These are phyloP conservation scores for Hypsizygus marmoreus DNA, from an alignment of 768 basidiomycete genomes.

Conservation along the genomic window DNA sequence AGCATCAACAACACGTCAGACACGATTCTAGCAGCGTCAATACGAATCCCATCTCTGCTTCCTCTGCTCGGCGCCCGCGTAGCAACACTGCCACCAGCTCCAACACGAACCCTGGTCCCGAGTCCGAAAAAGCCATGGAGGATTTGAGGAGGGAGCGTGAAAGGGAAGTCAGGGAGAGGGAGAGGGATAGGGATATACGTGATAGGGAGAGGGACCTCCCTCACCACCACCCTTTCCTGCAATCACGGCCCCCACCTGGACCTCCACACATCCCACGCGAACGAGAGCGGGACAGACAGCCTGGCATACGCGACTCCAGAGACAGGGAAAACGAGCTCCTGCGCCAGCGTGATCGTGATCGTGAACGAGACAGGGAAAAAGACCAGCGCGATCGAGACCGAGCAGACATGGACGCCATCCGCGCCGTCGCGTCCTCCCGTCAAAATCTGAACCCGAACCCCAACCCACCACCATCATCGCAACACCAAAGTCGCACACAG, in stretches of 20 bases:
- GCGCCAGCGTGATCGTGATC: conserved; percentile 22
- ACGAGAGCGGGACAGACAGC: conserved; percentile 22
- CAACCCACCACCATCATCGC: conserved; percentile 1
- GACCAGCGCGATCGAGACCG: conserved; percentile 14
- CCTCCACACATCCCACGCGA: background rate
- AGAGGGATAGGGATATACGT: background rate
- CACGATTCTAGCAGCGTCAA: conserved; percentile 6
- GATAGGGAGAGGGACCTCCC: background rate
- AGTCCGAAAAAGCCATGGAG: conserved; percentile 2
- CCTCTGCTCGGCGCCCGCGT: conserved; percentile 4
- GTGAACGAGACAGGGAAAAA: conserved; percentile 35
- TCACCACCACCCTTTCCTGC: background rate
- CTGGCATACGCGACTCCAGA: conserved; percentile 13
- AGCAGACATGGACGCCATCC: conserved; percentile 21
- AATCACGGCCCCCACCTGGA: background rate
- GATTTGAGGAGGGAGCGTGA: background rate
- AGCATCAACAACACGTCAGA: conserved; percentile 18
- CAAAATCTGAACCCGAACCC: conserved; percentile 9
- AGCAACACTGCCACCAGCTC: conserved; percentile 9
- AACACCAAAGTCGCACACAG: conserved; percentile 9
- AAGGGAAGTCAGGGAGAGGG: background rate
- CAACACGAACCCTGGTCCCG: background rate
- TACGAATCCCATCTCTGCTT: background rate
- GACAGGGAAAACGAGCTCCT: conserved; percentile 11
- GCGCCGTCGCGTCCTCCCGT: conserved; percentile 17